These are phyloP conservation scores for Hymenoscyphus fructigenus DNA, from an alignment of 2,329 filamentous ascomycete species.

Conservation along the genomic window DNA sequence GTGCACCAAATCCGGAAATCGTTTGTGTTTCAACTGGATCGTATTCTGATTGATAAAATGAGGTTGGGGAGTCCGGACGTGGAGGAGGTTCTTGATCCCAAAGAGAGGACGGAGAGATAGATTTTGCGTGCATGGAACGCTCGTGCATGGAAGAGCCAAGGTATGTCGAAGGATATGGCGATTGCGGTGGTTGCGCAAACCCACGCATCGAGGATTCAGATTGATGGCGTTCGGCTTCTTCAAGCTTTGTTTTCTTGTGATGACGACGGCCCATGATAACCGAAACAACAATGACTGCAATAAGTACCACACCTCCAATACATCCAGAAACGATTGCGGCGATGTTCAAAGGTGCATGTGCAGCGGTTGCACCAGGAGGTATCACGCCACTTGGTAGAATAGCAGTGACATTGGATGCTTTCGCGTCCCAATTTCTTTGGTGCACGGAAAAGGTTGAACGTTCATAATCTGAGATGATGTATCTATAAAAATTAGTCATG, in stretches of 20 bases:
- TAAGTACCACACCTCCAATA: constrained; percentile 15
- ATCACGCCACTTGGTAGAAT: constrained; percentile 15
- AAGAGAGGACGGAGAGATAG: constrained; percentile 4
- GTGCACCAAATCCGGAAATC: not conserved
- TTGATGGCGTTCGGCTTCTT: not conserved
- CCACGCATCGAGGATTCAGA: constrained; percentile 5
- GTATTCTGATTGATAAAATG: constrained; percentile 11
- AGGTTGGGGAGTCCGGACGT: constrained; percentile 11
- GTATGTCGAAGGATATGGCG: constrained; percentile 4
- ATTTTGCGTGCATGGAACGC: not conserved
- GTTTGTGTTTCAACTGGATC: constrained; percentile 10
- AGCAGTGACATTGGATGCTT: constrained; percentile 21
- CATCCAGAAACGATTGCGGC: constrained; percentile 8
- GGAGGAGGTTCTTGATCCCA: constrained; percentile 5
- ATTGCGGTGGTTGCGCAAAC: not conserved
- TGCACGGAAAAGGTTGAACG: constrained; percentile 42
- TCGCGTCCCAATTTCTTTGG: constrained; percentile 28
- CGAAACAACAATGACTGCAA: constrained; percentile 20
- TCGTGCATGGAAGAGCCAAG: not conserved
- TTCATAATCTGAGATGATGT: constrained; percentile 42
- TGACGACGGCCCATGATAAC: constrained; percentile 5
- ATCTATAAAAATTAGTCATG: constrained; percentile 17
- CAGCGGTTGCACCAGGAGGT: constrained; percentile 4
- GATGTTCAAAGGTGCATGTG: constrained; percentile 9
- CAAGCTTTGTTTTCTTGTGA: constrained; percentile 6